Evolutionary conservation across 257 asterid species (phyloP).

Genomic region (Capsicum pubescens): DNA sequence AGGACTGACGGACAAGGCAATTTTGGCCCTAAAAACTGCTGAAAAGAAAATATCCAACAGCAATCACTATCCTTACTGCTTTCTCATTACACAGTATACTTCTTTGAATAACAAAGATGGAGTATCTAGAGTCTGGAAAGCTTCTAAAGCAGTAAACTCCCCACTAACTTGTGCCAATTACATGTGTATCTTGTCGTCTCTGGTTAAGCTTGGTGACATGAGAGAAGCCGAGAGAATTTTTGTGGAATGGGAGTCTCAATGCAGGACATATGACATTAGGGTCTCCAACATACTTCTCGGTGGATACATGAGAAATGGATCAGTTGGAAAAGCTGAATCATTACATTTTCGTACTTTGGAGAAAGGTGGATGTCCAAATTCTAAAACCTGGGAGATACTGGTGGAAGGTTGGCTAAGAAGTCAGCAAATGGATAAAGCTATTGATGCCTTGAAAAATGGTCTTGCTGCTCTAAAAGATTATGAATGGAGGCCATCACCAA

Average conservation of each 20-base stretch:
- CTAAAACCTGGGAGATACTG: conserved; percentile 52
- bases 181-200: conserved; percentile 46
- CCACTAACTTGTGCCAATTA: conserved; percentile 44
- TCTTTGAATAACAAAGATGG: conserved; percentile 46
- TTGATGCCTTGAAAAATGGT: conserved; percentile 36
- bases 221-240: conserved; percentile 38
- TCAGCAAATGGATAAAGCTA: conserved; percentile 39
- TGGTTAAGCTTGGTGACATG: conserved; percentile 48
- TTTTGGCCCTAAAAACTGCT: conserved; percentile 42
- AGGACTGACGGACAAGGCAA: conserved; percentile 37
- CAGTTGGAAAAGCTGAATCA: conserved; percentile 38
- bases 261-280: conserved; percentile 44
- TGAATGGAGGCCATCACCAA: conserved; percentile 46
- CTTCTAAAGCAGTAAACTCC: conserved; percentile 37
- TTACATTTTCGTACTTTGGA: conserved; percentile 38
- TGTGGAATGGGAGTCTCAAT: conserved; percentile 45
- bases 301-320: conserved; percentile 46
- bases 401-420: conserved; percentile 46
- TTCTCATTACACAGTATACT: conserved; percentile 42
- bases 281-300: conserved; percentile 52
- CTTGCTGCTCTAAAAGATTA: conserved; percentile 33
- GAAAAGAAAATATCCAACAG: conserved; percentile 40
- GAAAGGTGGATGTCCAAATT: conserved; percentile 51
- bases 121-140: conserved; percentile 45
- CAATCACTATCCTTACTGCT: conserved; percentile 46